Evolutionary conservation across 2,329 filamentous ascomycete genomes (phyloP).

Genomic region (Colletotrichum incanum): DNA sequence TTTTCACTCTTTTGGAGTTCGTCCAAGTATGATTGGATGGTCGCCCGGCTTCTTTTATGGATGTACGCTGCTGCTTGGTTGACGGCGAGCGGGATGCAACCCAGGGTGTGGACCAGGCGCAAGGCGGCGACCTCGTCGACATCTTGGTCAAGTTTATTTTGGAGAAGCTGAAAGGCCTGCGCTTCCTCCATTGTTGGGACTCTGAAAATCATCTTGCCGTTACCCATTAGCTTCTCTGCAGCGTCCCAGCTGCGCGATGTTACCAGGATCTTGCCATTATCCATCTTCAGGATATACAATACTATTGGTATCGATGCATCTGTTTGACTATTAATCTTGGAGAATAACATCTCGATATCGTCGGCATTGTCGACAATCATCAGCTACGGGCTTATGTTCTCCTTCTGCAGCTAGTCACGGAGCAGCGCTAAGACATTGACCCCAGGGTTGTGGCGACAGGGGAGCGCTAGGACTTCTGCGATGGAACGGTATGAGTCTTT

Average conservation of each 20-base stretch:
- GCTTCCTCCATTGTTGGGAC: constrained; percentile 47
- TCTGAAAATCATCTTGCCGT: constrained; percentile 12
- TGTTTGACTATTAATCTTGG: neutral
- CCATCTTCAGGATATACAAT: constrained; percentile 42
- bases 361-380: constrained; percentile 46
- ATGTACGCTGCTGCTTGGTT: constrained; percentile 56
- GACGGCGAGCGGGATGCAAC: constrained; percentile 53
- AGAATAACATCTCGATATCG: constrained; percentile 17
- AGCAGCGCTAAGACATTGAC: constrained; percentile 40
- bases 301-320: constrained; percentile 16
- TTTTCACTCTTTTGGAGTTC: constrained; percentile 48
- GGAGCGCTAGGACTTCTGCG: constrained; percentile 35
- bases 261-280: constrained; percentile 40
- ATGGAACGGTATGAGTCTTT: constrained; percentile 38
- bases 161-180: constrained; percentile 49
- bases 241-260: constrained; percentile 43
- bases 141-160: constrained; percentile 41
- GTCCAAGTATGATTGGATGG: constrained; percentile 48
- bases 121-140: neutral
- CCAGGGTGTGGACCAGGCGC: constrained; percentile 46
- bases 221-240: constrained; percentile 40
- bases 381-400: constrained; percentile 43
- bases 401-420: constrained; percentile 42
- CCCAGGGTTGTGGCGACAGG: constrained; percentile 30
- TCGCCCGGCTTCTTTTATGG: constrained; percentile 49